A percentile compares a stretch with the other conserved stretches of the same genome.
phyloP scores from a whole-genome alignment of 2,329 filamentous ascomycete genomes.

The Leptosphaerulina australis region DNA sequence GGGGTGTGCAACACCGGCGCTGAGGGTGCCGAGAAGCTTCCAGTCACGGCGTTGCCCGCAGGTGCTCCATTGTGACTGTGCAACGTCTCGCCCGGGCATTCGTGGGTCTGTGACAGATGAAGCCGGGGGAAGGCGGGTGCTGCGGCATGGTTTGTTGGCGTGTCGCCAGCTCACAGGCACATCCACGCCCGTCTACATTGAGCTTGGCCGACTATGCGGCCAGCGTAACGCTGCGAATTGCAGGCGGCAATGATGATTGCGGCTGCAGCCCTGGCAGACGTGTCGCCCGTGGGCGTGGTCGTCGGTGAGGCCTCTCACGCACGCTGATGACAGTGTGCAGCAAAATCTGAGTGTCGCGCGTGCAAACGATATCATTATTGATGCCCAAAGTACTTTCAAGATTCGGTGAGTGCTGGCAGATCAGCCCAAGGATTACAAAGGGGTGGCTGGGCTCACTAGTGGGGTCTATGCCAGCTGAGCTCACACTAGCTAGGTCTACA shows the following conservation, averaged over 20 bases:
- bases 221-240: slow-evolving; percentile 41
- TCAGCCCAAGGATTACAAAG: slow-evolving; percentile 12
- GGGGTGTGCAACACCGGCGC: slow-evolving; percentile 3
- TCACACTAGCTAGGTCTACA: slow-evolving; percentile 5
- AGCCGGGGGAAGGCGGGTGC: slow-evolving; percentile 34
- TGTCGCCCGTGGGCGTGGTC: slow-evolving; percentile 40
- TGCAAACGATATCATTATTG: slow-evolving; percentile 4
- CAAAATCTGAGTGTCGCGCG: slow-evolving; percentile 4
- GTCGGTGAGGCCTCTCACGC: slow-evolving; percentile 27
- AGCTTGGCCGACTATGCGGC: slow-evolving; percentile 39
- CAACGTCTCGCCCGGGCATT: slow-evolving; percentile 41
- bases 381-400: slow-evolving; percentile 11
- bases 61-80: slow-evolving; percentile 32
- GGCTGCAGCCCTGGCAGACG: slow-evolving; percentile 38
- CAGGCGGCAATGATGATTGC: slow-evolving; percentile 15
- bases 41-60: slow-evolving; percentile 37
- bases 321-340: slow-evolving; percentile 35
- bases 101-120: slow-evolving; percentile 20
- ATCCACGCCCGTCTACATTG: slow-evolving; percentile 22
- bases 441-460: slow-evolving; percentile 12
- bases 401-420: slow-evolving; percentile 18
- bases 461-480: slow-evolving; percentile 14
- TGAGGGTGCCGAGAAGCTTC: slow-evolving; percentile 21
- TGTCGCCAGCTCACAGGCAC: slow-evolving; percentile 42
- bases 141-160: slow-evolving; percentile 31